Evolutionary conservation across 495 filamentous ascomycete species (phyloP).

Genomic region (Penicillium steckii): DNA sequence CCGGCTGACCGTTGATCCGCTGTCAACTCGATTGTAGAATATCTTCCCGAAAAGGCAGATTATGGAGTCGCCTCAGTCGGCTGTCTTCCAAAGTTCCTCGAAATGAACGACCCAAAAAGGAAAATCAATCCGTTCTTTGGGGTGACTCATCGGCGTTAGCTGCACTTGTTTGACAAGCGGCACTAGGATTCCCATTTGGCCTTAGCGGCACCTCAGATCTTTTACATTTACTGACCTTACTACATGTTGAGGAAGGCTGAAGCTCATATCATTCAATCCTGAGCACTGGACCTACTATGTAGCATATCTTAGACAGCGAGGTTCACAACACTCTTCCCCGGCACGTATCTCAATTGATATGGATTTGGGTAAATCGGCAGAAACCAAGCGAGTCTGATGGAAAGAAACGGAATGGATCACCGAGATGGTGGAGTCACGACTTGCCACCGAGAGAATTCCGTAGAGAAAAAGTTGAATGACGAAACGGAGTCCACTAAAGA

Average conservation of each 20-base stretch:
- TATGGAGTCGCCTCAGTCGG: not conserved
- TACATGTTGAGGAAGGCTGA: too few relatives aligned
- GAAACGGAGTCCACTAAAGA: constrained; percentile 1
- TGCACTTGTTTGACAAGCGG: constrained; percentile 57
- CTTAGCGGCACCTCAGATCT: constrained; percentile 66
- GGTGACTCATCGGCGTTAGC: not conserved
- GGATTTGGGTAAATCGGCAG: not conserved
- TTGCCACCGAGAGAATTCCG: not conserved
- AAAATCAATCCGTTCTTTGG: not conserved
- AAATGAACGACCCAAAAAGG: not conserved
- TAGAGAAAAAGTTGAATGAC: not conserved
- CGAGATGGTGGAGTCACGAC: not conserved
- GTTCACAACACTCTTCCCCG: too few relatives aligned
- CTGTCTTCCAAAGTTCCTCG: not conserved
- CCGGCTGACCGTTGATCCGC: not conserved
- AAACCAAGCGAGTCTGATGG: not conserved
- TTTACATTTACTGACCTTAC: constrained; percentile 46
- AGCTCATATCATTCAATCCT: not conserved
- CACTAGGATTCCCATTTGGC: constrained; percentile 70
- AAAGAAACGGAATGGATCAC: constrained; percentile 2
- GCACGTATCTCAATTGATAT: too few relatives aligned
- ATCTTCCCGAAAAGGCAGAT: not conserved
- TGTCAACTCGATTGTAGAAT: not conserved
- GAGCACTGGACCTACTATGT: not conserved
- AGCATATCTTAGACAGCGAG: too few relatives aligned